A percentile compares a stretch with the other conserved stretches of the same genome.
Conservation (phyloP, 768 basidiomycete genomes). For the Hericium alpestre region DNA sequence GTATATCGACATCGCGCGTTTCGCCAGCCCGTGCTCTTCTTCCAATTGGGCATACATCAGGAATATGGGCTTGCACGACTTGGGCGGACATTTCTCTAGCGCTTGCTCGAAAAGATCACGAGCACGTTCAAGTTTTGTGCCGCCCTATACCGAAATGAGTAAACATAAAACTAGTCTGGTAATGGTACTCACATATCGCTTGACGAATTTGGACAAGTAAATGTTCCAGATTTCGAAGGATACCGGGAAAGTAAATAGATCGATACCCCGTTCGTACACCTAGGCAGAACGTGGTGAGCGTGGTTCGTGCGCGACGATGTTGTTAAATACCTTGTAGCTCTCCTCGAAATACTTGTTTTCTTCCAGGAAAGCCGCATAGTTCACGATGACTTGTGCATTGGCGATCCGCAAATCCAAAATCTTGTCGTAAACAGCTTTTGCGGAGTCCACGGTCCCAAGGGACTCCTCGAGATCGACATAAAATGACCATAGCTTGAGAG, state of each 20-base stretch:
- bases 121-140: slow-evolving; percentile 89
- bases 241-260: slow-evolving; percentile 94
- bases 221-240: slow-evolving; percentile 99
- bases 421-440: slow-evolving; percentile 91
- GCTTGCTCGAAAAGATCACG: slow-evolving; percentile 97
- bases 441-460: slow-evolving; percentile 83
- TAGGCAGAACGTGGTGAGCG: slow-evolving; percentile 17
- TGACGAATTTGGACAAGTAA: slow-evolving; percentile 92
- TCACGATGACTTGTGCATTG: slow-evolving; percentile 95
- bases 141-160: slow-evolving; percentile 45
- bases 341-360: slow-evolving; percentile 98
- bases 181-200: slow-evolving; percentile 69
- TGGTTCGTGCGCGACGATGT: background rate
- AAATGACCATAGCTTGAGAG: slow-evolving; percentile 97
- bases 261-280: slow-evolving; percentile 96
- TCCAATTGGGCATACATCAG: slow-evolving; percentile 94
- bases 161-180: background rate
- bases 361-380: slow-evolving; percentile 93
- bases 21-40: slow-evolving; percentile 91
- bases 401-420: slow-evolving; percentile 95
- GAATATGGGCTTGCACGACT: slow-evolving; percentile 90
- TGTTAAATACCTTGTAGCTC: slow-evolving; percentile 71
- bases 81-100: slow-evolving; percentile 89
- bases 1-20: slow-evolving; percentile 91
- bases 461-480: slow-evolving; percentile 97